Evolutionary conservation across 306 rosid species (phyloP).

Genomic region (Cucurbita ficifolia): DNA sequence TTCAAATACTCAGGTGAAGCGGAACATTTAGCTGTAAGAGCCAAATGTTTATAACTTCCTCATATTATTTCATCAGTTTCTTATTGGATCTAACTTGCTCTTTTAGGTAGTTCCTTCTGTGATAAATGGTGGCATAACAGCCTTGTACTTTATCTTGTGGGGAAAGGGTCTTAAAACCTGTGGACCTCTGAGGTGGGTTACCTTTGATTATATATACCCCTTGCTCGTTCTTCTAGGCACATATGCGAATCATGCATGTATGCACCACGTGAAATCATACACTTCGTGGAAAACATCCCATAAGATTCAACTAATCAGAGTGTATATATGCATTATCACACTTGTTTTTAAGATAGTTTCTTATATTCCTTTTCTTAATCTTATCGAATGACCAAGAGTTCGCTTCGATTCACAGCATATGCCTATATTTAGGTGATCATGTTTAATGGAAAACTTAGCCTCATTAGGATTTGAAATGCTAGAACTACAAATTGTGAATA

Average conservation of each 20-base stretch:
- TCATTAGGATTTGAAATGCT: not conserved
- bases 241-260: not conserved
- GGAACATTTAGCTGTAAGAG: not conserved
- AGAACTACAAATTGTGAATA: not conserved
- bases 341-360: not conserved
- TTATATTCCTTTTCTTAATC: not conserved
- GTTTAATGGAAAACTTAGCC: not conserved
- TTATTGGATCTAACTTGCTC: slow-evolving; percentile 15
- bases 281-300: not conserved
- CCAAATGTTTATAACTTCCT: not conserved
- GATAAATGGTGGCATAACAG: slow-evolving; percentile 87
- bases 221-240: slow-evolving; percentile 1
- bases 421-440: not conserved
- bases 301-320: not conserved
- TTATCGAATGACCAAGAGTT: not conserved
- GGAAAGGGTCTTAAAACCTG: slow-evolving; percentile 97
- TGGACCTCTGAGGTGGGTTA: slow-evolving; percentile 89
- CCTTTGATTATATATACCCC: not conserved
- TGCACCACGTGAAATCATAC: not conserved
- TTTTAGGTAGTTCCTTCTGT: slow-evolving; percentile 87
- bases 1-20: slow-evolving; percentile 66
- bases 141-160: slow-evolving; percentile 79
- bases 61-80: slow-evolving; percentile 1
- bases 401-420: not conserved
- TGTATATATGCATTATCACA: not conserved